phyloP scores from a whole-genome alignment of 1,139 yeast species.

The Yamadazyma aaseri region DNA sequence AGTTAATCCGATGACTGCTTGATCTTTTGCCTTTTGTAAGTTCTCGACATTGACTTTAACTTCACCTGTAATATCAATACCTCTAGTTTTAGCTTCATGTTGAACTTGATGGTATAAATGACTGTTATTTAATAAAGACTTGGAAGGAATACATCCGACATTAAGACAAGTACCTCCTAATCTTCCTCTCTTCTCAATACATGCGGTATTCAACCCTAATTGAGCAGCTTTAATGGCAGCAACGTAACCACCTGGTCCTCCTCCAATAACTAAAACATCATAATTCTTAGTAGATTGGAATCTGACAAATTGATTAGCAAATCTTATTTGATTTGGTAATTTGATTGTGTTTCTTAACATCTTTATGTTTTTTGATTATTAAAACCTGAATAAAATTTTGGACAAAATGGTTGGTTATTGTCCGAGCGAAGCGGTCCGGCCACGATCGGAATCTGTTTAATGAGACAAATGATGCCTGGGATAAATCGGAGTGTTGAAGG shows the following conservation, averaged over 20 bases:
- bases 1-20: constrained; percentile 84
- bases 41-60: constrained; percentile 72
- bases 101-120: constrained; percentile 87
- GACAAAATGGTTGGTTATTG: constrained; percentile 18
- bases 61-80: constrained; percentile 78
- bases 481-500: no score
- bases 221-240: constrained; percentile 99
- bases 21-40: constrained; percentile 91
- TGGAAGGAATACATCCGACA: constrained; percentile 98
- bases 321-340: constrained; percentile 7
- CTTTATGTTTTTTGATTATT: background rate
- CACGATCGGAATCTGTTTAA: constrained; percentile 9
- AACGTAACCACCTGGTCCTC: constrained; percentile 99
- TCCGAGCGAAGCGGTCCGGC: constrained; percentile 15
- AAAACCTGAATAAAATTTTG: constrained; percentile 1
- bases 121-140: constrained; percentile 91
- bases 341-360: constrained; percentile 13
- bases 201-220: constrained; percentile 89
- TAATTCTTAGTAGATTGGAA: constrained; percentile 49
- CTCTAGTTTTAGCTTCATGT: constrained; percentile 83
- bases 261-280: constrained; percentile 94
- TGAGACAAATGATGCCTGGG: no score
- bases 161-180: constrained; percentile 98
- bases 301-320: constrained; percentile 32
- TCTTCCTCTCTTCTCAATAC: constrained; percentile 93